Base-by-base conservation (phyloP, 2,329 filamentous ascomycete species). In the Colletotrichum liaoningense region DNA sequence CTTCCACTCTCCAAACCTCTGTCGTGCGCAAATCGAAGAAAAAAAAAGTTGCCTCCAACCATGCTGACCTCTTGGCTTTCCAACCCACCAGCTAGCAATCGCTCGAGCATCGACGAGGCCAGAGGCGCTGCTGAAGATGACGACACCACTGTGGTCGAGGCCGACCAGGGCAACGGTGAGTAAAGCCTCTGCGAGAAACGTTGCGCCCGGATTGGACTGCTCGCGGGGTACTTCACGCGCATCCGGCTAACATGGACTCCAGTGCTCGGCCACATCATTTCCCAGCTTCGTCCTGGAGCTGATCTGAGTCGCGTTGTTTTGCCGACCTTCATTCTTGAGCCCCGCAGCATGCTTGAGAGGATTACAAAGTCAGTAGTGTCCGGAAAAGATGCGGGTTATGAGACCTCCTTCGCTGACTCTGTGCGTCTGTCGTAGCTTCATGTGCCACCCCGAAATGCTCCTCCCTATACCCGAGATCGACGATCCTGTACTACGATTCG, bases 181-280 rank as follows among this genome's bases (percentile, higher is more conserved):
- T 83, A 69, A 74, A 64, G 56, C 58, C 75, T 69, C 35, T 28
- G 22, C 57, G 24, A 49, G 42, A 54, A 38, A 55, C 49, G 28
- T 60, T 46, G 65, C 42, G 54, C 57, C 33, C n/a, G 49, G 26
- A 35, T 59, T 28, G 30, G 52, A n/a, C 42, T 24, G 46, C 33
- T 19, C 55, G 63, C 38, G 56, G 57, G 1, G 38, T 60, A 26
- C 24, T 59, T 73, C 55, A 24, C 54, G 54, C 14, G 33, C 67
- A 66, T 35, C 52, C 60, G 38, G 55, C 72, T 63, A 56, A 74
- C 46, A 62, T 60, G 58, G 7, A 38, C 14, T 67, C 38, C 80
- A 98, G 97, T 99, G 80, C 93, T 99, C 77, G 94, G 92, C 73
- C 96, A 98, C 85, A 97, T 99, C 84, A 98, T 99, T 81, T 97